Conservation (phyloP, 805 yeast species). For the Ogataea pignaliae region DNA sequence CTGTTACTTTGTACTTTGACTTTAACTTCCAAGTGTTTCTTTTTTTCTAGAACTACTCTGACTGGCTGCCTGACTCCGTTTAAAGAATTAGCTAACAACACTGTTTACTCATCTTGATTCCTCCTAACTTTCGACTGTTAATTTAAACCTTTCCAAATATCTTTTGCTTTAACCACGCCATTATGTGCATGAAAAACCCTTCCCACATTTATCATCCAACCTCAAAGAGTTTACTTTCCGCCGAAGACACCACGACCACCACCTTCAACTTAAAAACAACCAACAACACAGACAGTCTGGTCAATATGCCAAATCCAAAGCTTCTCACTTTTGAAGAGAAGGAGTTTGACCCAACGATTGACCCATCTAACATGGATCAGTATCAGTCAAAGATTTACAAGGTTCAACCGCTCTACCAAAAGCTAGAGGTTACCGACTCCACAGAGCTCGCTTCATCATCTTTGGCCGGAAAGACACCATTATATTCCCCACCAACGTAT, state of each 20-base stretch:
- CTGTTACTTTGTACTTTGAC: too few species aligned
- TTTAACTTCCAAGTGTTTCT: too few species aligned
- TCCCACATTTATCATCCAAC: conserved; percentile 11
- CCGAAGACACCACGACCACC: background rate
- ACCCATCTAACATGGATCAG: conserved; percentile 29
- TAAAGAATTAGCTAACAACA: too few species aligned
- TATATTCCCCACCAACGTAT: conserved; percentile 3
- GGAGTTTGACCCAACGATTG: conserved; percentile 26
- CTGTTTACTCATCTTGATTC: too few species aligned
- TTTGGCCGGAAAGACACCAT: background rate
- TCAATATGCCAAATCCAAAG: background rate
- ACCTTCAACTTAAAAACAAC: background rate
- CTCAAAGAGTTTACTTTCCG: background rate
- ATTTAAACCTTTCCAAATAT: too few species aligned
- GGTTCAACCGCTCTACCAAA: conserved; percentile 19
- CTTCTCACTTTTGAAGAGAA: conserved; percentile 19
- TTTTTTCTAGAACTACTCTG: too few species aligned
- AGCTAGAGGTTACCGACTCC: conserved; percentile 1
- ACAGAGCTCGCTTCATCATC: background rate
- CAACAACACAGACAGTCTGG: background rate
- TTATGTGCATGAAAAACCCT: conserved; percentile 23
- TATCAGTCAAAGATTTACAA: conserved; percentile 28
- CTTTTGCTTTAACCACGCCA: background rate
- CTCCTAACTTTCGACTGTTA: too few species aligned
- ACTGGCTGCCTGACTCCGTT: too few species aligned